Base-by-base conservation (phyloP, 495 filamentous ascomycete species). In the Acidomyces sp. region DNA sequence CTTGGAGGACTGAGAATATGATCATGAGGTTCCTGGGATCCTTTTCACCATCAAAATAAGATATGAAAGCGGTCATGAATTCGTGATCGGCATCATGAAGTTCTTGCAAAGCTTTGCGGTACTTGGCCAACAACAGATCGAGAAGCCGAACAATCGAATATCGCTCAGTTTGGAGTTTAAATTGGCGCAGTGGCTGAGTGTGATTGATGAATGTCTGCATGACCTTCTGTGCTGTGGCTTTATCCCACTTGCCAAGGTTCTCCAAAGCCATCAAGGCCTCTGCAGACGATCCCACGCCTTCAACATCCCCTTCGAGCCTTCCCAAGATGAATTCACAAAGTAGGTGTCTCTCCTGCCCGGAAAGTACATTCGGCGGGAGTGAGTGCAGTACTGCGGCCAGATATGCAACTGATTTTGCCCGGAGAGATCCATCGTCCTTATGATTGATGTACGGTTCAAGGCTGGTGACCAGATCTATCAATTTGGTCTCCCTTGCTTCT, bases 11-110 rank as follows among this genome's bases (percentile, higher is more conserved):
- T 1, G 80, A 85, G 48, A 85, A 85, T 2, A 84, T 70, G 31
- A 85, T 62, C 80, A 85, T 85, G 20, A 85, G 62, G 52, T 84
- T 84, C 19, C 80, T 65, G 3, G 80, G 80, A 48, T 85, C 80
- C 50, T 85, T 85, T 57, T 85, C 80, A 23, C 77, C 78, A 2
- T 75, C 75, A 56, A 83, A 75, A 30, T 82, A 67, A 47, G 78
- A 69, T 19, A 78, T 74, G 22, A 82, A 68, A 10, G 70, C 71
- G 11, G 75, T 58, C 21, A 83, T 55, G 42, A 79, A 79, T 25
- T 72, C 64, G 11, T 44, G 42, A 23, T 43, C 39, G 16, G 26
- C 33, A 24, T 51, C 48, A 27, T 63, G 59, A 16, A 58, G 31
- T 22, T 46, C 41, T n/a, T 53, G 51, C 18, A 63, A 36, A 18